phyloP scores from a whole-genome alignment of 2,329 filamentous ascomycete genomes.

The Epichloe aotearoae region DNA sequence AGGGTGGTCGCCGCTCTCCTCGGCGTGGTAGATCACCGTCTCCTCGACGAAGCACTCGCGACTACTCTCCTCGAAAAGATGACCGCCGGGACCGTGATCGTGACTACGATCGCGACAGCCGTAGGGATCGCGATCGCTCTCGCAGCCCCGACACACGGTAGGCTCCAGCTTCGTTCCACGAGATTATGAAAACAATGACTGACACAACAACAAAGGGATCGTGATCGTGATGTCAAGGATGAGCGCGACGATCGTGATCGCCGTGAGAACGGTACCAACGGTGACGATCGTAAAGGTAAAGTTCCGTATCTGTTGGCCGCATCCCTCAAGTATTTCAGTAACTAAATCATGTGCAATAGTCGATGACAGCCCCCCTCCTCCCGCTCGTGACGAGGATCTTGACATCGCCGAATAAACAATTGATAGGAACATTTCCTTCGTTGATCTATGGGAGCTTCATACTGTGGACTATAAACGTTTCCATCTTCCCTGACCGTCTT shows the following conservation, averaged over 20 bases:
- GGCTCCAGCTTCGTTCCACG: slow-evolving; percentile 4
- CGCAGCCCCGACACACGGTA: slow-evolving; percentile 55
- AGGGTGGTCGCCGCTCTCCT: slow-evolving; percentile 40
- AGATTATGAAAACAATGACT: slow-evolving; percentile 11
- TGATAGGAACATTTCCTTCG: neutral
- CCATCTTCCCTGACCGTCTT: slow-evolving; percentile 10
- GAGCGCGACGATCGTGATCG: slow-evolving; percentile 61
- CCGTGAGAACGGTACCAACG: slow-evolving; percentile 67
- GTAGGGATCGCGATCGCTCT: slow-evolving; percentile 64
- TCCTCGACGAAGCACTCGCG: slow-evolving; percentile 61
- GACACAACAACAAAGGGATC: slow-evolving; percentile 25
- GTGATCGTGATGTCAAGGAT: slow-evolving; percentile 45
- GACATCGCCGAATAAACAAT: slow-evolving; percentile 68
- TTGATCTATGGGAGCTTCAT: neutral
- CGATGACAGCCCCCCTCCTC: slow-evolving; percentile 61
- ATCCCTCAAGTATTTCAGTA: neutral
- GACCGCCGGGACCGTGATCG: slow-evolving; percentile 71
- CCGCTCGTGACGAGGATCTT: slow-evolving; percentile 73
- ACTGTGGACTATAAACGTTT: slow-evolving; percentile 2
- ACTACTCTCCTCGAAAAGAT: slow-evolving; percentile 81
- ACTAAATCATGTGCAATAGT: neutral
- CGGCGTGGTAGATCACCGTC: slow-evolving; percentile 62
- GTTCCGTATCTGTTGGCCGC: neutral
- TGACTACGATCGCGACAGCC: slow-evolving; percentile 63
- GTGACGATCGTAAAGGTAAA: slow-evolving; percentile 81